Evolutionary conservation across 306 rosid genomes (phyloP), one percentile per base, ranked within the genome.

Genomic region (Cucumis melo): DNA sequence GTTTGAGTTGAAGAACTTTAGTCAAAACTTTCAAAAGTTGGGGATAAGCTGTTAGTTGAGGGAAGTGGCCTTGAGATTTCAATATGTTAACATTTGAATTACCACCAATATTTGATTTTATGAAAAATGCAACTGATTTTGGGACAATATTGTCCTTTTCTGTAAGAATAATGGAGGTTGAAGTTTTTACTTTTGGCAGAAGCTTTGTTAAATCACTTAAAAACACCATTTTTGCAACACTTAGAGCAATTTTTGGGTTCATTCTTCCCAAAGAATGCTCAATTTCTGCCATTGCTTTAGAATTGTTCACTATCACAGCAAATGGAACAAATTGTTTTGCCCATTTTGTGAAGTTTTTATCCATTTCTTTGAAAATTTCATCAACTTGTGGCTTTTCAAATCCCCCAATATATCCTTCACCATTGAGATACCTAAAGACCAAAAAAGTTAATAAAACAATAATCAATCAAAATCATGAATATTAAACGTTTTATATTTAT

Each of bases 161-260:
- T 9, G 88, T 80, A 42, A 80, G 87, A 67, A 89, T 84, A 71
- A 85, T 85, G 34, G 86, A 77, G 78, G 76, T 57, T 15, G 89
- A 88, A 73, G 80, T 88, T 8, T 1, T 15, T 50, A 85, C 83
- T 60, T 19, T 76, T 27, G 88, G 87, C 61, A 85, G 63, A 72
- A 84, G 67, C 79, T 62, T 4, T 73, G 87, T 84, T 5, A 64
- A 20, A 59, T 87, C 86, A 71, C 86, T 82, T 39, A 85, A 72
- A 51, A 88, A 83, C 12, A 83, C 80, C 14, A 78, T 77, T 80
- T 77, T 85, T 7, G 86, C 89, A 5, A 70, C 85, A 63, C 77
- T 80, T 0, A 74, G 62, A 66, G 90, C 90, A 78, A 80, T 80
- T 29, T 78, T 44, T 21, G 90, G 85, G 39, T 74, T 81, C 88